Conservation (phyloP, 768 basidiomycete species). For the Cytidiella melzeri region DNA sequence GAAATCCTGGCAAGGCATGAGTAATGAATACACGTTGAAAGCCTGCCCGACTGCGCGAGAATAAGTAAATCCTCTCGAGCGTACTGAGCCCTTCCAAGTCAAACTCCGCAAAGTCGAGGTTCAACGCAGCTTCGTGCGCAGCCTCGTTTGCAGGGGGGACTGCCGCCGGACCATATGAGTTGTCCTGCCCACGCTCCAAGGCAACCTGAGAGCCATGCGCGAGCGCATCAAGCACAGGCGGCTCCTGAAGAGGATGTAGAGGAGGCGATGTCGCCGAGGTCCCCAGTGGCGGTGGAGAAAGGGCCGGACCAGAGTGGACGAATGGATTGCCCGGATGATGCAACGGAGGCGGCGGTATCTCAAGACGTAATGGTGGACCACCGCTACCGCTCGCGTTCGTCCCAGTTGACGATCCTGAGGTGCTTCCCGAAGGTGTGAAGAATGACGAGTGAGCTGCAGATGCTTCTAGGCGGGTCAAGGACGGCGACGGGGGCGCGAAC, state of each 20-base stretch:
- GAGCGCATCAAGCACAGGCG: not conserved
- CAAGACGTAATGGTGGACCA: conserved; percentile 9
- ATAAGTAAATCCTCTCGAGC: conserved; percentile 90
- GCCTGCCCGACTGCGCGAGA: conserved; percentile 68
- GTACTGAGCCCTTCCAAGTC: conserved; percentile 81
- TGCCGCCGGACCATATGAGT: not conserved
- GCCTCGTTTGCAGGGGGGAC: not conserved
- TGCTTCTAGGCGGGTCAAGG: conserved; percentile 10
- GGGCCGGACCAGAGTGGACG: conserved; percentile 2
- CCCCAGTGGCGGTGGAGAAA: not conserved
- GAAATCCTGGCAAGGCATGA: conserved; percentile 72
- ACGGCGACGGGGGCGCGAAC: conserved; percentile 9
- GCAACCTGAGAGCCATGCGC: not conserved
- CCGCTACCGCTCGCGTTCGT: conserved; percentile 9
- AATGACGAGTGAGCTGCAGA: conserved; percentile 5
- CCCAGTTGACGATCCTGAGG: conserved; percentile 10
- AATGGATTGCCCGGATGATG: conserved; percentile 12
- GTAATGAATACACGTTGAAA: conserved; percentile 80
- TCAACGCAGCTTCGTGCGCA: conserved; percentile 6
- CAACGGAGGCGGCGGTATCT: conserved; percentile 17
- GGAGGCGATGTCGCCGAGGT: not conserved
- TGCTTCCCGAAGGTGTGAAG: conserved; percentile 1
- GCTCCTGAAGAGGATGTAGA: not conserved
- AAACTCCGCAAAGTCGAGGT: conserved; percentile 35
- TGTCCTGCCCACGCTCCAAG: conserved; percentile 2